Percentiles rank a stretch among this genome's conserved stretches.
These are phyloP conservation scores for Curvularia sp. DNA, from an alignment of 2,329 filamentous ascomycete genomes.

Conservation along the genomic window DNA sequence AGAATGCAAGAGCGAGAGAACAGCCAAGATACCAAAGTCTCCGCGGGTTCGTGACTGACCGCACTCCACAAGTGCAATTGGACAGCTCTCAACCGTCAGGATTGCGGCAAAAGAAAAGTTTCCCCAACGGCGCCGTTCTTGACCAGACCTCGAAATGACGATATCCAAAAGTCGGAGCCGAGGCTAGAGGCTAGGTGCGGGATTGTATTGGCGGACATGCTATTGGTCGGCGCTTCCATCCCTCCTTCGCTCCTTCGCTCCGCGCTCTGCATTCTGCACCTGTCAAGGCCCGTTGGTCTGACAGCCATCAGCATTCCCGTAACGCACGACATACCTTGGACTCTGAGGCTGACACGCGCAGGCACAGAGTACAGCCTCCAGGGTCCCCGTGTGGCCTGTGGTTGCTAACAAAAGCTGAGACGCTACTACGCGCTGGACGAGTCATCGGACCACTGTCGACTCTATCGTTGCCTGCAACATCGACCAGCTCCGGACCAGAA, in stretches of 20 bases:
- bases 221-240: slow-evolving; percentile 27
- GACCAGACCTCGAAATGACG: slow-evolving; percentile 28
- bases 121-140: slow-evolving; percentile 24
- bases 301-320: neutral
- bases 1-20: neutral
- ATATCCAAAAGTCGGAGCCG: slow-evolving; percentile 31
- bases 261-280: too few relatives aligned
- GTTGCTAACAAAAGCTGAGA: neutral
- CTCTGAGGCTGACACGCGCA: neutral
- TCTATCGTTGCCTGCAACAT: neutral
- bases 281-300: too few relatives aligned
- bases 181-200: slow-evolving; percentile 39
- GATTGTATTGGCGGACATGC: slow-evolving; percentile 27
- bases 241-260: neutral
- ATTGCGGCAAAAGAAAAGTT: slow-evolving; percentile 17
- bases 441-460: neutral
- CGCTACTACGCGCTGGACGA: neutral
- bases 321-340: neutral
- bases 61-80: slow-evolving; percentile 5
- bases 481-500: neutral
- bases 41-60: slow-evolving; percentile 2
- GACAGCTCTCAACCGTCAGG: slow-evolving; percentile 13
- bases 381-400: neutral
- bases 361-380: neutral
- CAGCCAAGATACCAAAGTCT: slow-evolving; percentile 1